Percentiles rank a stretch among this genome's conserved stretches.
Evolutionary conservation across 305 asterid genomes (phyloP).

Genomic region (Petunia hybrid): DNA sequence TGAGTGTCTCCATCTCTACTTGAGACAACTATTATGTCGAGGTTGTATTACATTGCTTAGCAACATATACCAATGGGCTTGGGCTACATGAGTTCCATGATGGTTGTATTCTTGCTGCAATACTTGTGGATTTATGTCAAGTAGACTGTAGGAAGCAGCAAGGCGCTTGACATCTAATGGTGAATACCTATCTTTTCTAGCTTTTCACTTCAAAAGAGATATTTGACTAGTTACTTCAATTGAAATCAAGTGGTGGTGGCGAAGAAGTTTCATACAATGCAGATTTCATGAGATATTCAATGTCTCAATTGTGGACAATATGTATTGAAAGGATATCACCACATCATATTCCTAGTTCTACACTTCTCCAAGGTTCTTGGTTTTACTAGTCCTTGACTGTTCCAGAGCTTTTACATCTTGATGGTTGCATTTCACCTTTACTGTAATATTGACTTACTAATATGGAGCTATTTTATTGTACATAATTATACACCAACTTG

Average conservation of each 20-base stretch:
- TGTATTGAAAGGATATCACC: conserved; percentile 65
- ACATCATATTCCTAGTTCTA: conserved; percentile 53
- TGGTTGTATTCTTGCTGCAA: conserved; percentile 87
- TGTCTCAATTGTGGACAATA: conserved; percentile 60
- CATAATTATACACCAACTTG: conserved; percentile 67
- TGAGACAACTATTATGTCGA: conserved; percentile 75
- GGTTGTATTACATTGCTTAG: conserved; percentile 86
- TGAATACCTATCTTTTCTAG: conserved; percentile 29
- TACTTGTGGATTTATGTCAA: conserved; percentile 90
- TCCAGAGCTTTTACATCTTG: background rate
- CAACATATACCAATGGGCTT: conserved; percentile 88
- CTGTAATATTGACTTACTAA: too few species aligned
- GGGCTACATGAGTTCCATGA: conserved; percentile 79
- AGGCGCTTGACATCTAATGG: conserved; percentile 59
- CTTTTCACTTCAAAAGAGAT: background rate
- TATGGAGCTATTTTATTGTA: conserved; percentile 22
- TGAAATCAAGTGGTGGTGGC: conserved; percentile 46
- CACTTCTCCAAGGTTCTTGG: conserved; percentile 62
- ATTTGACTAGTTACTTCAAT: conserved; percentile 12
- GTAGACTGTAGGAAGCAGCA: too few species aligned
- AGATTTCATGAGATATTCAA: conserved; percentile 35
- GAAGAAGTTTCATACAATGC: conserved; percentile 50
- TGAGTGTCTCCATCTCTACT: conserved; percentile 66
- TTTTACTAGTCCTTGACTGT: background rate
- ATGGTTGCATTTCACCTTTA: background rate